phyloP scores from a whole-genome alignment of 305 asterid genomes.

The Striga hermonthica region DNA sequence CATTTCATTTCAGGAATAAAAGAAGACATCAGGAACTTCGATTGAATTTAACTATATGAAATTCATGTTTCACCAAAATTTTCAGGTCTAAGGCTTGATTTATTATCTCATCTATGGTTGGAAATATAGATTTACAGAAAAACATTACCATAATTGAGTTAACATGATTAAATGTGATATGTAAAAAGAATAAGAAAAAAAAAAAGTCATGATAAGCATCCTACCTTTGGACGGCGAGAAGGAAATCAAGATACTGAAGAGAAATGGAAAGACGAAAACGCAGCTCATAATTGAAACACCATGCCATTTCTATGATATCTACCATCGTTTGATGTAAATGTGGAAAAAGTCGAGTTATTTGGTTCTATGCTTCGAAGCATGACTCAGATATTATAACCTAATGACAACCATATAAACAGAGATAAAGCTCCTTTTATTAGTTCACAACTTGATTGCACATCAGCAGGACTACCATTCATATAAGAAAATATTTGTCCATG shows the following conservation, averaged over 20 bases:
- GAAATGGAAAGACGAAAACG: no score
- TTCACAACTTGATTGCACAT: slow-evolving; percentile 6
- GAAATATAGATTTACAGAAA: not conserved
- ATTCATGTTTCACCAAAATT: no score
- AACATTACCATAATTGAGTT: not conserved
- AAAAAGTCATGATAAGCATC: not conserved
- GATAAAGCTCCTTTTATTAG: no score
- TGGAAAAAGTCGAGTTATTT: not conserved
- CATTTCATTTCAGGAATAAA: not conserved
- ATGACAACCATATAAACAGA: not conserved
- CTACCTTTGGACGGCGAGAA: not conserved
- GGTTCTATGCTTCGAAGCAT: slow-evolving; percentile 2
- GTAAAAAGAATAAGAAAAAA: not conserved
- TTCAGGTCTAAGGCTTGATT: no score
- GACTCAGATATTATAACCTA: no score
- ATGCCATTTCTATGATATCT: not conserved
- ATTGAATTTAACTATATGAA: not conserved
- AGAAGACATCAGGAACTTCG: not conserved
- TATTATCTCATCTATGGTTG: not conserved
- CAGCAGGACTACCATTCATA: slow-evolving; percentile 1
- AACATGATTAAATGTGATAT: not conserved
- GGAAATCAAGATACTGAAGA: no score
- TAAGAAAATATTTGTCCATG: not conserved
- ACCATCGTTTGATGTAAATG: not conserved
- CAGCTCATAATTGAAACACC: no score